phyloP scores from a whole-genome alignment of 1,139 yeast species.

The Lodderomyces jiufengensis region DNA sequence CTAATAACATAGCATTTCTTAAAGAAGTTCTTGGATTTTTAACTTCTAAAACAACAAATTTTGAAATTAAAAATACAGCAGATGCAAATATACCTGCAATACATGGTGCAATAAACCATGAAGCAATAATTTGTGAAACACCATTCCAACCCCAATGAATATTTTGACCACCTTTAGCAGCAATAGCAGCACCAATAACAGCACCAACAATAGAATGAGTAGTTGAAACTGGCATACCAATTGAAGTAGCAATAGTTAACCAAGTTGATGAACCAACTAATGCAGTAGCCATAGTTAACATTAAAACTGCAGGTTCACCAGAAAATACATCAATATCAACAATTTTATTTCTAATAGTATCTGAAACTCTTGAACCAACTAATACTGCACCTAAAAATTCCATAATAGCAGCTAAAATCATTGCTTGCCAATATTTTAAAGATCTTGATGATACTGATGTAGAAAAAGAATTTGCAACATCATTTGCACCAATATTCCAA shows the following conservation, averaged over 20 bases:
- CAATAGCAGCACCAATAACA: conserved; percentile 71
- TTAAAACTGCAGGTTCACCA: conserved; percentile 62
- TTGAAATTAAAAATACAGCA: conserved; percentile 54
- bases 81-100: conserved; percentile 66
- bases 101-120: conserved; percentile 80
- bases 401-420: conserved; percentile 62
- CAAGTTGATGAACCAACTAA: conserved; percentile 72
- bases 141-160: conserved; percentile 78
- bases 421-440: conserved; percentile 70
- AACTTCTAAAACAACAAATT: conserved; percentile 59
- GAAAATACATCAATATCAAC: conserved; percentile 48
- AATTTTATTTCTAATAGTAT: conserved; percentile 63
- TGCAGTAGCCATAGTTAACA: conserved; percentile 76
- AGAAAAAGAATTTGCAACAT: conserved; percentile 78
- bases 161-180: conserved; percentile 57
- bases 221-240: conserved; percentile 77
- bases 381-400: conserved; percentile 75
- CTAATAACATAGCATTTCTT: conserved; percentile 52
- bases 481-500: conserved; percentile 83
- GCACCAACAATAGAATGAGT: conserved; percentile 81
- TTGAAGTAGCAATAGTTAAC: conserved; percentile 62
- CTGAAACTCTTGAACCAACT: conserved; percentile 68
- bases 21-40: conserved; percentile 41
- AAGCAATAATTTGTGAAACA: conserved; percentile 68
- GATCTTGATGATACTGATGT: conserved; percentile 71